Conservation (phyloP, 2,329 filamentous ascomycete species). For the Thyridium curvatum region DNA sequence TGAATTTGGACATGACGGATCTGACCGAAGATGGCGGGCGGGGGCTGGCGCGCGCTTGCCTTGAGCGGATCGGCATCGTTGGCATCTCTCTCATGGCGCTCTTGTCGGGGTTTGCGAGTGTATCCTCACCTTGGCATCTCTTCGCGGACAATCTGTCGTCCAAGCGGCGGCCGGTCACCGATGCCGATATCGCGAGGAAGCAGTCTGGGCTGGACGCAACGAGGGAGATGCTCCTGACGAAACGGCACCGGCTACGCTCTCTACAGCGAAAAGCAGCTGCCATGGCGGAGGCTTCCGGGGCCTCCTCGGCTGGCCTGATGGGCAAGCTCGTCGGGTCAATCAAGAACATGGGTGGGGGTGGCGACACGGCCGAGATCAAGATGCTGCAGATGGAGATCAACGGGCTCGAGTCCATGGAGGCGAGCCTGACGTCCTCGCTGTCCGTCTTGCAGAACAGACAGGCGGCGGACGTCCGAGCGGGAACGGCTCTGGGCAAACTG, state of each 20-base stretch:
- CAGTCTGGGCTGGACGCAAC: conserved; percentile 73
- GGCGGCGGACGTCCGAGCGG: conserved; percentile 58
- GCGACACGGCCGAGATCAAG: conserved; percentile 56
- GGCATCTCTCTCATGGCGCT: conserved; percentile 83
- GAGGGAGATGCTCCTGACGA: conserved; percentile 70
- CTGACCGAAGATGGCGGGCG: conserved; percentile 12
- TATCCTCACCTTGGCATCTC: conserved; percentile 80
- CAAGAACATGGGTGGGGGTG: conserved; percentile 37
- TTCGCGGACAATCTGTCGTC: conserved; percentile 56
- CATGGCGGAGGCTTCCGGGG: conserved; percentile 10
- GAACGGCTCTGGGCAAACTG: conserved; percentile 60
- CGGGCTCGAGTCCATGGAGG: conserved; percentile 75
- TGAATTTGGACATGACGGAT: neutral
- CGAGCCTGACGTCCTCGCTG: conserved; percentile 60
- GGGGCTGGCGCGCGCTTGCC: conserved; percentile 44
- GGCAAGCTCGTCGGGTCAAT: conserved; percentile 64
- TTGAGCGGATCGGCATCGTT: conserved; percentile 73
- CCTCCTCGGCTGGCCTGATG: conserved; percentile 52
- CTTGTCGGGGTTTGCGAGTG: conserved; percentile 83
- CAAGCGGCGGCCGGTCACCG: conserved; percentile 54
- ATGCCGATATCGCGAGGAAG: conserved; percentile 70
- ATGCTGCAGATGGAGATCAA: conserved; percentile 67
- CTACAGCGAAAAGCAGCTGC: conserved; percentile 56
- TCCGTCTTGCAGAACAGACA: conserved; percentile 56
- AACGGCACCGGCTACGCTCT: conserved; percentile 64